Conservation (phyloP, 371 early-diverging fungal species). For the Globomyces sp. region DNA sequence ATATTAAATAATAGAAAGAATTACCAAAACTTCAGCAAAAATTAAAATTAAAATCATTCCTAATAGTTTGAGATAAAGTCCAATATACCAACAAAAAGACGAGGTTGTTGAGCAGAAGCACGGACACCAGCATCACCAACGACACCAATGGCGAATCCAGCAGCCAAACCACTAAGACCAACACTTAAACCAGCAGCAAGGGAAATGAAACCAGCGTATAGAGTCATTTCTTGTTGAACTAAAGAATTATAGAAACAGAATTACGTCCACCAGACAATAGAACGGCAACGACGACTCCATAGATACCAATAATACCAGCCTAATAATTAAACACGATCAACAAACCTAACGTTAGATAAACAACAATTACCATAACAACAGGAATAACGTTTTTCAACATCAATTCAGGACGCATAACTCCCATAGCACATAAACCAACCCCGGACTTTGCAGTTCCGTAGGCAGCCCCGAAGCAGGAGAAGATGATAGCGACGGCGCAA, state of each 20-base stretch:
- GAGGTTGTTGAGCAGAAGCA: slow-evolving; percentile 88
- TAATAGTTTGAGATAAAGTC: slow-evolving; percentile 8
- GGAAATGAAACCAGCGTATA: slow-evolving; percentile 83
- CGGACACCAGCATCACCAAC: slow-evolving; percentile 95
- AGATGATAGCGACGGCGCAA: slow-evolving; percentile 92
- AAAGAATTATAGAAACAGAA: slow-evolving; percentile 32
- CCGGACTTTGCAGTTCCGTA: slow-evolving; percentile 98
- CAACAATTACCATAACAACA: slow-evolving; percentile 82
- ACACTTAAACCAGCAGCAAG: slow-evolving; percentile 92
- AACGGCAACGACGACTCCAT: slow-evolving; percentile 94
- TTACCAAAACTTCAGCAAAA: slow-evolving; percentile 96
- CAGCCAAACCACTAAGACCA: slow-evolving; percentile 90
- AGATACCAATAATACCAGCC: slow-evolving; percentile 97
- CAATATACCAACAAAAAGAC: slow-evolving; percentile 90
- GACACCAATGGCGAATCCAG: slow-evolving; percentile 96
- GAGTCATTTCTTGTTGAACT: slow-evolving; percentile 41
- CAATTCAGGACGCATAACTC: slow-evolving; percentile 91
- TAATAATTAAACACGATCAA: slow-evolving; percentile 12
- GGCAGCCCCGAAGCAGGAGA: slow-evolving; percentile 93
- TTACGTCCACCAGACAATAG: slow-evolving; percentile 73
- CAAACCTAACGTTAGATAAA: background rate
- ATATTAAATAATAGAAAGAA: background rate
- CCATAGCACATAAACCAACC: slow-evolving; percentile 92
- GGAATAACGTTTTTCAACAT: slow-evolving; percentile 88
- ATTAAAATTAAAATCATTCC: slow-evolving; percentile 86